These are phyloP conservation scores for Albifimbria verrucaria DNA, from an alignment of 2,329 filamentous ascomycete genomes.

Conservation along the genomic window DNA sequence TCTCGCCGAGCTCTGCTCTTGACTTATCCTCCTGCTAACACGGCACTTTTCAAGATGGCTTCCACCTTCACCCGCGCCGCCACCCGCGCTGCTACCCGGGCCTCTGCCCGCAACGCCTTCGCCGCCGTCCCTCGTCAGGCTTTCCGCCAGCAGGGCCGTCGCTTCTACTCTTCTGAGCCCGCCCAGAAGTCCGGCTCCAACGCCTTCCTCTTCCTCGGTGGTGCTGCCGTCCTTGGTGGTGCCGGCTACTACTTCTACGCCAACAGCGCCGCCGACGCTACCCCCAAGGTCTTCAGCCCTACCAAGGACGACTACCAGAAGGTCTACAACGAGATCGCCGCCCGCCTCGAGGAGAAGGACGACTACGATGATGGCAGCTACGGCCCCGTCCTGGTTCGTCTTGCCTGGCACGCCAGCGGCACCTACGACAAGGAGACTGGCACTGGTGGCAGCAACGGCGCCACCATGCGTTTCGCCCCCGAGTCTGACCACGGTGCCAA, in stretches of 20 bases:
- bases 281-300: slow-evolving; percentile 63
- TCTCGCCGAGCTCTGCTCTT: no score
- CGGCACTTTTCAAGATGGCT: slow-evolving; percentile 26
- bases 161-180: slow-evolving; percentile 74
- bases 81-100: slow-evolving; percentile 57
- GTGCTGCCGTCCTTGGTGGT: slow-evolving; percentile 57
- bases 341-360: slow-evolving; percentile 78
- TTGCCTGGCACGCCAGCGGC: slow-evolving; percentile 92
- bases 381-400: slow-evolving; percentile 82
- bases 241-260: slow-evolving; percentile 66
- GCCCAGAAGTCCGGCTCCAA: slow-evolving; percentile 42
- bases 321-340: slow-evolving; percentile 86
- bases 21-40: neutral
- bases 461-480: slow-evolving; percentile 92
- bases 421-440: slow-evolving; percentile 86
- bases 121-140: slow-evolving; percentile 59
- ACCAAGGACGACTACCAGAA: slow-evolving; percentile 89
- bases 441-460: slow-evolving; percentile 92
- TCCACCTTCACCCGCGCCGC: slow-evolving; percentile 50
- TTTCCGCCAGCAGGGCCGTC: slow-evolving; percentile 71
- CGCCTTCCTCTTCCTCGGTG: slow-evolving; percentile 54
- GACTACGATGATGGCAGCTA: slow-evolving; percentile 97
- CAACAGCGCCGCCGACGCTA: slow-evolving; percentile 47
- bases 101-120: slow-evolving; percentile 55
- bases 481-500: slow-evolving; percentile 92